Evolutionary conservation across 2,329 filamentous ascomycete species (phyloP).

Genomic region (Fusarium hostae): DNA sequence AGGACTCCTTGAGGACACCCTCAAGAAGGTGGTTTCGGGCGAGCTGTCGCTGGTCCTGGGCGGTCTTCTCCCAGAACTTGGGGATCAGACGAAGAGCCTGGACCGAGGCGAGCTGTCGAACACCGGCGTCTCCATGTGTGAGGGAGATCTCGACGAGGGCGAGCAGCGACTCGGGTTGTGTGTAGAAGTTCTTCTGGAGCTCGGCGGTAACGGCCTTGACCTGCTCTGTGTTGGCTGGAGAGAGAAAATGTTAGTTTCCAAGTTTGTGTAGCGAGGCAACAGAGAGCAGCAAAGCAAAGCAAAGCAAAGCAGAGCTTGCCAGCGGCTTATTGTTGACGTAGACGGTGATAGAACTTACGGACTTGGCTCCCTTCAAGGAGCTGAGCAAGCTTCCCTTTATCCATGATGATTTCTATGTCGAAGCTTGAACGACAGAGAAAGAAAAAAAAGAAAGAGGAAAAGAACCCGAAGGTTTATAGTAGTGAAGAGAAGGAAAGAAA

Average conservation of each 20-base stretch:
- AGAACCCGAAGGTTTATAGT: constrained; percentile 38
- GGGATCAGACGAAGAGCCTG: constrained; percentile 84
- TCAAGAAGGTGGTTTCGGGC: constrained; percentile 87
- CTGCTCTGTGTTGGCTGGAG: constrained; percentile 83
- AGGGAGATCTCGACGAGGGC: constrained; percentile 89
- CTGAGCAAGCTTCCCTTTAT: constrained; percentile 79
- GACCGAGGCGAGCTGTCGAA: constrained; percentile 91
- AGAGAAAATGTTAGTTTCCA: constrained; percentile 26
- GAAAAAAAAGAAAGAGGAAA: constrained; percentile 14
- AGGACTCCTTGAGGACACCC: constrained; percentile 82
- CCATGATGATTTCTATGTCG: constrained; percentile 50
- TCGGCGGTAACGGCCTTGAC: constrained; percentile 91
- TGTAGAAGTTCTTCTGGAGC: constrained; percentile 94
- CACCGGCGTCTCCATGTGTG: constrained; percentile 75
- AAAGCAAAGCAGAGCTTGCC: constrained; percentile 1
- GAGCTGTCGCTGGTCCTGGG: constrained; percentile 79
- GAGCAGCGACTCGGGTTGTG: constrained; percentile 82
- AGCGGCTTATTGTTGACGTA: constrained; percentile 1
- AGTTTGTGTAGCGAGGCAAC: neutral
- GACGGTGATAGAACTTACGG: constrained; percentile 67
- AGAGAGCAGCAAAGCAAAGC: constrained; percentile 8
- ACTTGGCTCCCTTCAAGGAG: constrained; percentile 89
- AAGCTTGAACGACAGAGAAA: constrained; percentile 39
- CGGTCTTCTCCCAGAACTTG: constrained; percentile 85
- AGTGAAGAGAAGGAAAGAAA: constrained; percentile 26